Percentiles rank a stretch among this genome's conserved stretches.
Conservation (phyloP, 495 filamentous ascomycete genomes). For the Lindgomyces ingoldianus region DNA sequence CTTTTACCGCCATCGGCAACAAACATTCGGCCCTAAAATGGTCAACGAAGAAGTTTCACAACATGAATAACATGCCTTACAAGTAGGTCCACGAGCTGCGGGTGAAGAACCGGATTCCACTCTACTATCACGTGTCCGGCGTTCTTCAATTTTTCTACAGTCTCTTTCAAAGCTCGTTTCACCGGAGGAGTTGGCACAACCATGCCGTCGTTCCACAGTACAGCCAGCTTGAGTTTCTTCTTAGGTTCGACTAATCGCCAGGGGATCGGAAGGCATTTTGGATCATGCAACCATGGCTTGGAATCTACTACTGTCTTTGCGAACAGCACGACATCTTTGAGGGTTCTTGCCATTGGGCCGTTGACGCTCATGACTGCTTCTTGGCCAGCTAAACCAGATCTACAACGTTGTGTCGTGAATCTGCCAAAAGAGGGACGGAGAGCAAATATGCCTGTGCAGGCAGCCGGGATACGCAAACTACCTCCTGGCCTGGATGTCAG, state of each 20-base stretch:
- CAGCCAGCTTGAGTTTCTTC: constrained; percentile 43
- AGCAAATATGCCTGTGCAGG: constrained; percentile 44
- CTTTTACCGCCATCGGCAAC: constrained; percentile 46
- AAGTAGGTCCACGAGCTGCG: constrained; percentile 32
- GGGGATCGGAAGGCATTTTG: constrained; percentile 51
- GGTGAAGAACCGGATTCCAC: constrained; percentile 34
- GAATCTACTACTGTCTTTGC: constrained; percentile 56
- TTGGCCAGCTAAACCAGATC: constrained; percentile 41
- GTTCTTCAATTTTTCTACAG: constrained; percentile 31
- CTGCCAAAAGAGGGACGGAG: constrained; percentile 41
- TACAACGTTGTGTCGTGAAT: constrained; percentile 37
- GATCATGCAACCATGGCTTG: constrained; percentile 53
- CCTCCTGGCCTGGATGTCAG: constrained; percentile 20
- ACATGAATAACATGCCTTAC: constrained; percentile 5
- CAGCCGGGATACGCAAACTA: constrained; percentile 44
- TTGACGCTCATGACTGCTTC: constrained; percentile 54
- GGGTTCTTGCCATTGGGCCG: constrained; percentile 55
- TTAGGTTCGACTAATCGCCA: constrained; percentile 48
- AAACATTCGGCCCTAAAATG: constrained; percentile 38
- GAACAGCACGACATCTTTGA: constrained; percentile 52
- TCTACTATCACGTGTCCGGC: constrained; percentile 40
- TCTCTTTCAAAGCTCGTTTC: constrained; percentile 31
- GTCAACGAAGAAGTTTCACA: background rate
- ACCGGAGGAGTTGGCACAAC: constrained; percentile 33
- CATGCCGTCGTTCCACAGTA: constrained; percentile 36